A percentile compares a stretch with the other conserved stretches of the same genome.
Evolutionary conservation across 2,329 filamentous ascomycete species (phyloP).

Genomic region (Aspergillus hiratsukae): DNA sequence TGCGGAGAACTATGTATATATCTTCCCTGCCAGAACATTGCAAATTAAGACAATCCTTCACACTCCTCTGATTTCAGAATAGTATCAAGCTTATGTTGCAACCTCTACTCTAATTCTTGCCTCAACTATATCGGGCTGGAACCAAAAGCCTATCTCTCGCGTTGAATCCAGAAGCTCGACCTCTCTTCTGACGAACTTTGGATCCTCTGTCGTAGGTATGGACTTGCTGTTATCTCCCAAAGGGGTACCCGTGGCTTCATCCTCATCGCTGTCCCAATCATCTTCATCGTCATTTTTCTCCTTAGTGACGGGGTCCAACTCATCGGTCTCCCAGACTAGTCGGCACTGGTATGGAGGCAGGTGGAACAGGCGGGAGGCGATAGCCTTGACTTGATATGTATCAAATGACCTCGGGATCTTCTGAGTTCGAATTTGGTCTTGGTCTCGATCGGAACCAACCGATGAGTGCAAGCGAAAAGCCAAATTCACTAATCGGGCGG

Average conservation of each 20-base stretch:
- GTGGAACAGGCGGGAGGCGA: conserved; percentile 67
- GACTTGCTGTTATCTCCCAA: conserved; percentile 25
- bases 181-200: conserved; percentile 69
- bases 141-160: conserved; percentile 74
- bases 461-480: conserved; percentile 51
- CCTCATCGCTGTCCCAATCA: conserved; percentile 42
- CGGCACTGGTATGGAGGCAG: conserved; percentile 60
- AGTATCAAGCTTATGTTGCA: conserved; percentile 1
- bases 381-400: conserved; percentile 74
- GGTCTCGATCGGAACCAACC: conserved; percentile 1
- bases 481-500: conserved; percentile 66
- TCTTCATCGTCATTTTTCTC: conserved; percentile 55
- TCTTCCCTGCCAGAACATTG: background rate
- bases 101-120: conserved; percentile 67
- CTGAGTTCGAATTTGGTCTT: conserved; percentile 35
- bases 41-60: background rate
- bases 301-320: conserved; percentile 74
- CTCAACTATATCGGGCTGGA: conserved; percentile 61
- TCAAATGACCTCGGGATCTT: conserved; percentile 72
- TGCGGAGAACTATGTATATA: background rate
- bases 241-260: conserved; percentile 15
- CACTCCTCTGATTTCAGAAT: background rate
- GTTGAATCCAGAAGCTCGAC: conserved; percentile 76
- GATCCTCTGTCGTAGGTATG: conserved; percentile 34
- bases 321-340: conserved; percentile 83